Evolutionary conservation across 257 asterid species (phyloP), one percentile per base, ranked within the genome.

Genomic region (Solanum appendiculatum): DNA sequence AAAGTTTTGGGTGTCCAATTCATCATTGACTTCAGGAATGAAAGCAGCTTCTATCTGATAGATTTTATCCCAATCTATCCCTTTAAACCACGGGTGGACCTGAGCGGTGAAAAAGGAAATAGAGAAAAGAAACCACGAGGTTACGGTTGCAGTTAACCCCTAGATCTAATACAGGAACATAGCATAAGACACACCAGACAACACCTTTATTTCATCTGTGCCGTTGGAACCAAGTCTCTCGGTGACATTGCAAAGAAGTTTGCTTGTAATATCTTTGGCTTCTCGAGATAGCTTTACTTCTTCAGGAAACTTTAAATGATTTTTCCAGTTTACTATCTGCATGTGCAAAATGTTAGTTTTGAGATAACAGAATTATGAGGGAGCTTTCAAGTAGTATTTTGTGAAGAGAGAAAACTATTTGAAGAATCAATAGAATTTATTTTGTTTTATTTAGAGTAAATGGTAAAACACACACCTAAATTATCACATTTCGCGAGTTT

Each of bases 261-360:
- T 94, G 92, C 98, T 90, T 82, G 93, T 93, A 73, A 95, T 93
- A 87, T 96, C 98, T 90, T 93, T 95, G 23, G 98, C 99, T 91
- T 93, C 98, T 60, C 86, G 56, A 36, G 98, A 89, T 72, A 96
- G 94, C 90, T 91, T 93, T 86, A 97, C 98, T 94, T 96, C 99
- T 90, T 94, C 98, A 5, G 99, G 99, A 87, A 96, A 96, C 90
- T 93, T 96, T 77, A 96, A 87, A 93, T 96, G 98, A 86, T 96
- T 88, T 92, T 89, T 96, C 99, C 99, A 96, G 92, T 96, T 96
- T 90, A 96, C 98, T 84, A 96, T 95, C 99, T 96, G 95, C 89
- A 89, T 23, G 51, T 14, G 25, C 44, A 48, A 81, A 81, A 18
- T 31, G n/a, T n/a, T n/a, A n/a, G n/a, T 2, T 54, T 46, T 78